Conservation (phyloP, 2,329 filamentous ascomycete species). For the Stenocarpella maydis region DNA sequence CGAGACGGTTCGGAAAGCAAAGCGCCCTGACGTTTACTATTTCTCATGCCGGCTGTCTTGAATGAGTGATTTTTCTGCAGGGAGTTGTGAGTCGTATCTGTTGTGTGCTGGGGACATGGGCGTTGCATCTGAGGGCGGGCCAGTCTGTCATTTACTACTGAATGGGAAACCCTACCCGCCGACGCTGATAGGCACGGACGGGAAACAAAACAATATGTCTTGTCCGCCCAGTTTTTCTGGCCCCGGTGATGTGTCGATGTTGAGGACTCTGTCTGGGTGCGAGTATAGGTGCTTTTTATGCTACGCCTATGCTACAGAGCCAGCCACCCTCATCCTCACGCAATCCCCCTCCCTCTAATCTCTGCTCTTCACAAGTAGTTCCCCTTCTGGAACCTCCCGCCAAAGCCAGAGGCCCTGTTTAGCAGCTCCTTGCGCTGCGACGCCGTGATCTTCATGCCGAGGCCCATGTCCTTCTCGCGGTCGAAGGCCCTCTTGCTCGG, state of each 20-base stretch:
- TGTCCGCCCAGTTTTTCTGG: neutral
- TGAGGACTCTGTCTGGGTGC: neutral
- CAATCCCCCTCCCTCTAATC: neutral
- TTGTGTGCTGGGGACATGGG: constrained; percentile 6
- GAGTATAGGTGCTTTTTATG: neutral
- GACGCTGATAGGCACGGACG: constrained; percentile 6
- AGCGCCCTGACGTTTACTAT: constrained; percentile 27
- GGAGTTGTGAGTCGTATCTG: constrained; percentile 15
- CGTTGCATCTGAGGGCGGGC: constrained; percentile 16
- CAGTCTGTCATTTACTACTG: neutral
- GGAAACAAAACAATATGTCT: neutral
- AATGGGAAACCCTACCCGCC: neutral
- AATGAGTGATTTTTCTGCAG: constrained; percentile 1
- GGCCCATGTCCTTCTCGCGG: constrained; percentile 90
- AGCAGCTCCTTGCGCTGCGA: constrained; percentile 81
- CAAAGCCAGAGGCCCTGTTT: constrained; percentile 81
- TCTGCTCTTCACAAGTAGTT: constrained; percentile 57
- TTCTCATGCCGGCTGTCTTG: neutral
- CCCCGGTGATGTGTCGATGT: neutral
- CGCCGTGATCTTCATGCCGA: constrained; percentile 75
- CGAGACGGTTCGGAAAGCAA: constrained; percentile 3
- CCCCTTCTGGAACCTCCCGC: constrained; percentile 82
- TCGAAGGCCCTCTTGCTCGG: constrained; percentile 91
- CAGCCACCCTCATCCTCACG: neutral
- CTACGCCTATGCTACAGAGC: neutral